Evolutionary conservation across 371 early-diverging fungal genomes (phyloP).

Genomic region (Mortierella sp.): DNA sequence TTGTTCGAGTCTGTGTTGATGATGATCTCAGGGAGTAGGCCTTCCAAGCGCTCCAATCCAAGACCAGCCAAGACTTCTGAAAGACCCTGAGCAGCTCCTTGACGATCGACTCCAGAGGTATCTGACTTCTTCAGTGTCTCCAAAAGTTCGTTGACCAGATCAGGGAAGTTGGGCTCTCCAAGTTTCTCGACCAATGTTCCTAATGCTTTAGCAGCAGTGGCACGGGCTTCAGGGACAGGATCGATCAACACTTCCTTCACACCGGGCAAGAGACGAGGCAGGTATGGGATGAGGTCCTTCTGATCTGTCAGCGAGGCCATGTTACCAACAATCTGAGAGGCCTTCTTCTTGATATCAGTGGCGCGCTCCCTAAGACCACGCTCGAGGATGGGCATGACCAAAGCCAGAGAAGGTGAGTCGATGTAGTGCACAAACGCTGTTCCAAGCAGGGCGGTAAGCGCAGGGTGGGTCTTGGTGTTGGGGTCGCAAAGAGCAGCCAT

Average conservation of each 20-base stretch:
- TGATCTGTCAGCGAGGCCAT: conserved; percentile 95
- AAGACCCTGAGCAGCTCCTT: conserved; percentile 98
- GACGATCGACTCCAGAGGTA: conserved; percentile 92
- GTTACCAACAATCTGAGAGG: conserved; percentile 97
- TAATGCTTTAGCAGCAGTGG: conserved; percentile 92
- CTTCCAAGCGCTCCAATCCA: conserved; percentile 89
- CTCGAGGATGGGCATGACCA: conserved; percentile 94
- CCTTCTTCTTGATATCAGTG: conserved; percentile 91
- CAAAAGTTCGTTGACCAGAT: conserved; percentile 86
- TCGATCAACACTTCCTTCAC: conserved; percentile 92
- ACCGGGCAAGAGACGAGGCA: conserved; percentile 84
- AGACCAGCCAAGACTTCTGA: conserved; percentile 93
- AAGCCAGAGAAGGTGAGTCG: conserved; percentile 95
- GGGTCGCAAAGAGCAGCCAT: conserved; percentile 93
- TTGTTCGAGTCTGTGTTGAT: conserved; percentile 80
- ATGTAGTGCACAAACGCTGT: conserved; percentile 98
- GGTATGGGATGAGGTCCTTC: conserved; percentile 90
- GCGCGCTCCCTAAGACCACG: conserved; percentile 92
- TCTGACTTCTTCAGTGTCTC: conserved; percentile 82
- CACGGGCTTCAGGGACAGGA: conserved; percentile 96
- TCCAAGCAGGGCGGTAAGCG: conserved; percentile 85
- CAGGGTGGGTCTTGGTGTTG: conserved; percentile 82
- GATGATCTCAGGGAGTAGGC: conserved; percentile 90
- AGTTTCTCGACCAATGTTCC: conserved; percentile 92
- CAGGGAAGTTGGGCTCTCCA: conserved; percentile 94